Evolutionary conservation across 805 yeast species (phyloP), one percentile per base, ranked within the genome.

Genomic region (Yamadazyma paraphyllophila): DNA sequence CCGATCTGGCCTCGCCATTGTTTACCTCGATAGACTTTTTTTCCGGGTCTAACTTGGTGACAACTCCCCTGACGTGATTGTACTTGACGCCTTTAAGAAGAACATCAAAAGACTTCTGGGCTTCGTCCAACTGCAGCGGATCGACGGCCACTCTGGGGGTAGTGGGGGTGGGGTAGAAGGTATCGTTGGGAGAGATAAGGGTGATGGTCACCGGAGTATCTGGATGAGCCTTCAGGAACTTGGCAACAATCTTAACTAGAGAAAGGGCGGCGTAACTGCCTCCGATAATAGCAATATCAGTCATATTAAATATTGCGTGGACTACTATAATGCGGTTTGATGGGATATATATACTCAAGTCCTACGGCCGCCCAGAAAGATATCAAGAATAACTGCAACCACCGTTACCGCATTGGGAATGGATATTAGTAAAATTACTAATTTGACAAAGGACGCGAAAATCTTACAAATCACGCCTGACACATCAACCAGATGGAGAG

Each of bases 121-220:
- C 48, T 11, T 61, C 37, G 2, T 55, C 50, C 9, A 55, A 39
- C 5, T 29, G 30, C 1, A 56, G 53, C 1, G 65, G 58, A 40
- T 68, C 66, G 10, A 56, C 50, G 10, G 67, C 40, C n/a, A 66
- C 46, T 31, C 74, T 57, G 3, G 75, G 75, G 4, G 65, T 46
- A 1, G 63, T 59, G 2, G 62, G 52, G 36, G 54, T 58, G 47
- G 49, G 62, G 47, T 48, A 68, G 1, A 59, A 56, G n/a, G 52
- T 39, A 11, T 45, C 50, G 24, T 30, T 35, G 9, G 54, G 54
- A 33, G 30, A 5, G 55, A 52, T 16, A 62, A 60, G 7, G 57
- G 59, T 9, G 67, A 57, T 24, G 62, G 54, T 11, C 8, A 41
- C 43, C 10, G 36, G 14, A 4, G 27, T 31, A 13, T 15, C 38